phyloP scores from a whole-genome alignment of 1,284 basidiomycete species.

The Pisolithus thermaeus region DNA sequence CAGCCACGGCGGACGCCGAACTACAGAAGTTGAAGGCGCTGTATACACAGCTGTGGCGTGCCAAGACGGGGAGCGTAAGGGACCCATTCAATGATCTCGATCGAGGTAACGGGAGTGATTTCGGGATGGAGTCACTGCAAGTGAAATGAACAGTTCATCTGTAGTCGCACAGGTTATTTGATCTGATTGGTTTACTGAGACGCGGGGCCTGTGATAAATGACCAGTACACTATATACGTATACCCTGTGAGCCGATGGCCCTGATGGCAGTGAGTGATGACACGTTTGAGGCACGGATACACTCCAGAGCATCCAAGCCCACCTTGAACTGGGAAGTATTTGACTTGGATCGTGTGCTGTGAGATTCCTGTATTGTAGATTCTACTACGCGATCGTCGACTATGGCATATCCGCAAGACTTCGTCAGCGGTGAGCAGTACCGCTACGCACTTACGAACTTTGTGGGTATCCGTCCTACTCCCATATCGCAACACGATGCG shows the following conservation, averaged over 20 bases:
- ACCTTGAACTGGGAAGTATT: too few relatives aligned
- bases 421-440: slow-evolving; percentile 68
- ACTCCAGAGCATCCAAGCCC: too few relatives aligned
- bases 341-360: too few relatives aligned
- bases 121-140: slow-evolving; percentile 40
- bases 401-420: slow-evolving; percentile 35
- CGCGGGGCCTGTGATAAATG: background rate
- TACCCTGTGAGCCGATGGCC: background rate
- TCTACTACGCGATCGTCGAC: background rate
- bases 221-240: background rate
- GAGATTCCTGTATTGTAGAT: too few relatives aligned
- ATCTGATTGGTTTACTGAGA: too few relatives aligned
- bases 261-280: background rate
- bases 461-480: slow-evolving; percentile 36
- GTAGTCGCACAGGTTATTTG: too few relatives aligned
- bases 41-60: slow-evolving; percentile 59
- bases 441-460: slow-evolving; percentile 77
- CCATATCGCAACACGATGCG: background rate
- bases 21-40: slow-evolving; percentile 62
- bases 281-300: background rate
- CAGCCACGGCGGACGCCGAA: slow-evolving; percentile 62
- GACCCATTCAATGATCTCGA: slow-evolving; percentile 69
- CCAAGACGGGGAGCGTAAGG: slow-evolving; percentile 64
- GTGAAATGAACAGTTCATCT: slow-evolving; percentile 26
- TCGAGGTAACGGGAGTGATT: slow-evolving; percentile 44